Percentiles rank a stretch among this genome's conserved stretches.
Evolutionary conservation across 768 basidiomycete genomes (phyloP).

Genomic region (Suillus spraguei): DNA sequence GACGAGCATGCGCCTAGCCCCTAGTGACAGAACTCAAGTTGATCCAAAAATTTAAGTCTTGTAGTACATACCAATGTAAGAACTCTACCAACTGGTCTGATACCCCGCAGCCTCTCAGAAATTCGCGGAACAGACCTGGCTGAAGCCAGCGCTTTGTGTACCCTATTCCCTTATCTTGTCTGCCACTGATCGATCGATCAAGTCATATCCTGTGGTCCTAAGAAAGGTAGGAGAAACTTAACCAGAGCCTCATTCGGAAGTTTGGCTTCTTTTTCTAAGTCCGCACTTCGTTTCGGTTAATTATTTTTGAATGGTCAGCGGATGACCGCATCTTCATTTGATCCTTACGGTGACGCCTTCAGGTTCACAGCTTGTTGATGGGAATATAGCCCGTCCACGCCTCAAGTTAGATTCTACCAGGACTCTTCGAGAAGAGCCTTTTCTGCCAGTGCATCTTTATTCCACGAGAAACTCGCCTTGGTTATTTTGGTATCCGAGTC

Average conservation of each 20-base stretch:
- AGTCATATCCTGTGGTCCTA: no score
- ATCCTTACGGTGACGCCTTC: no score
- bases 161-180: neutral
- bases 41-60: neutral
- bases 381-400: neutral
- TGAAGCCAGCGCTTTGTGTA: neutral
- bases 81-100: no score
- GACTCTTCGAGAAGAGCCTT: neutral
- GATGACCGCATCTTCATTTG: no score
- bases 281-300: no score
- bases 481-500: neutral
- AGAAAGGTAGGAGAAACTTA: no score
- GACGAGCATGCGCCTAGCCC: neutral
- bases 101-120: neutral
- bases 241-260: no score
- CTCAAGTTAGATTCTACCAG: no score
- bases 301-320: no score
- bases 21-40: neutral
- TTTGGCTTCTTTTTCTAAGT: no score
- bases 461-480: neutral
- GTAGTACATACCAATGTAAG: neutral
- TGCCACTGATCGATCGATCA: neutral
- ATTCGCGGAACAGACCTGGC: neutral
- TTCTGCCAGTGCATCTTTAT: neutral
- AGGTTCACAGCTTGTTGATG: neutral